Evolutionary conservation across 1,139 yeast genomes (phyloP), one percentile per base, ranked within the genome.

Genomic region (Scheffersomyces quercinus): DNA sequence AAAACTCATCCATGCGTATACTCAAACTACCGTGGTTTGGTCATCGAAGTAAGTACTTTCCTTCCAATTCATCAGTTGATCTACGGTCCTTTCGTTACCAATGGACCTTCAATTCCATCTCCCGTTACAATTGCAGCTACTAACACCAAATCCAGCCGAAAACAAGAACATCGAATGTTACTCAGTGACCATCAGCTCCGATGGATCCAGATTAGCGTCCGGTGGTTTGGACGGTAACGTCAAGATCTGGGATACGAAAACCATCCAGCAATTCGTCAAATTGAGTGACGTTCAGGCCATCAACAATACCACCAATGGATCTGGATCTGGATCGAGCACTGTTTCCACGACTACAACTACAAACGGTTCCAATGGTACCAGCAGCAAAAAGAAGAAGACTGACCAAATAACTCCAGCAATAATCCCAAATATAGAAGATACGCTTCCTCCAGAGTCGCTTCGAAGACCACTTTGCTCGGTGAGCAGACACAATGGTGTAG

Each of bases 161-260:
- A 82, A 83, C 51, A 79, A 88, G 53, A 81, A 79, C 51, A 85
- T 84, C 53, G 98, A 91, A 59, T 86, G 95, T 31, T 93, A 89
- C 61, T 83, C 98, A 0, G 80, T 91, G 8, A 82, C 84, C 42
- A 84, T 88, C 10, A 85, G 88, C 49, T 79, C 88, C 0, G 95
- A 89, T 64, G 97, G 97, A 2, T 67, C 82, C 35, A 70, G 97
- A 46, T 64, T 93, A 36, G 99, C 97, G 1, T 85, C 97, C 0
- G 99, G 99, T 12, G 99, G 99, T 1, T 71, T 91, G 44, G 99
- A 93, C 65, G 97, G 98, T 2, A 89, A 88, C 56, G 89, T 93
- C 41, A 79, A 91, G 49, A 85, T 93, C 39, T 93, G 99, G 99
- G 85, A 89, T 14, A 77, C 88, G 8, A 77, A 77, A 3, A 77